Conservation (phyloP, 106 monocot species). For the Allium fistulosum region DNA sequence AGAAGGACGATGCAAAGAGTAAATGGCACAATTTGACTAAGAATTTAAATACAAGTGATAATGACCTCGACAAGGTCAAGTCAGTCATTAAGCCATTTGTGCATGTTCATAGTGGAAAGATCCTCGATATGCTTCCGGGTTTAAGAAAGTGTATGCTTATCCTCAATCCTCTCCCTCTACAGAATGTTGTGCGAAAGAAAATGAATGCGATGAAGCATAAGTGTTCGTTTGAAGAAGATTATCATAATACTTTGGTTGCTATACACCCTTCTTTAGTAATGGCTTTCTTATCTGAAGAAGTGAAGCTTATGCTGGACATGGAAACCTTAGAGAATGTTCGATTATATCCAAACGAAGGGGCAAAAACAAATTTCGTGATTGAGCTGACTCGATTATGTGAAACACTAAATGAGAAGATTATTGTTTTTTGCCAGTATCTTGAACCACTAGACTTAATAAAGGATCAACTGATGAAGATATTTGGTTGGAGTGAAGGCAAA, state of each 20-base stretch:
- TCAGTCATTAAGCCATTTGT: slow-evolving; percentile 44
- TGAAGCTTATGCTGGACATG: slow-evolving; percentile 15
- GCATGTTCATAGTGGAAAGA: slow-evolving; percentile 54
- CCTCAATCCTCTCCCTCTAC: slow-evolving; percentile 34
- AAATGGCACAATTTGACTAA: slow-evolving; percentile 29
- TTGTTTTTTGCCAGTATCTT: slow-evolving; percentile 67
- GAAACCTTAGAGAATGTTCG: slow-evolving; percentile 12
- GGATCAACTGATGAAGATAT: slow-evolving; percentile 31
- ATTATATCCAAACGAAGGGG: slow-evolving; percentile 42
- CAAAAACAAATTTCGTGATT: slow-evolving; percentile 66
- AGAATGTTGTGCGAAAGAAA: slow-evolving; percentile 28
- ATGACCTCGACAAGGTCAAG: slow-evolving; percentile 26
- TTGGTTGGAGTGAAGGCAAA: slow-evolving; percentile 48
- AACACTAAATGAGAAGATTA: slow-evolving; percentile 44
- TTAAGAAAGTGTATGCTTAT: slow-evolving; percentile 42
- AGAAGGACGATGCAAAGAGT: slow-evolving; percentile 23
- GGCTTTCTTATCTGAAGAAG: slow-evolving; percentile 21
- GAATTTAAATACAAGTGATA: slow-evolving; percentile 9
- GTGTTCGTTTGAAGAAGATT: slow-evolving; percentile 22
- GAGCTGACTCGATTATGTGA: slow-evolving; percentile 45
- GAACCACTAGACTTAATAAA: slow-evolving; percentile 47
- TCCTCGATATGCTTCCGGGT: slow-evolving; percentile 52
- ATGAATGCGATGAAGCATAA: slow-evolving; percentile 6
- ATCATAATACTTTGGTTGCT: slow-evolving; percentile 27
- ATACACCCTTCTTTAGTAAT: slow-evolving; percentile 51